phyloP scores from a whole-genome alignment of 208 protist genomes.

The Porcisia hertigi region DNA sequence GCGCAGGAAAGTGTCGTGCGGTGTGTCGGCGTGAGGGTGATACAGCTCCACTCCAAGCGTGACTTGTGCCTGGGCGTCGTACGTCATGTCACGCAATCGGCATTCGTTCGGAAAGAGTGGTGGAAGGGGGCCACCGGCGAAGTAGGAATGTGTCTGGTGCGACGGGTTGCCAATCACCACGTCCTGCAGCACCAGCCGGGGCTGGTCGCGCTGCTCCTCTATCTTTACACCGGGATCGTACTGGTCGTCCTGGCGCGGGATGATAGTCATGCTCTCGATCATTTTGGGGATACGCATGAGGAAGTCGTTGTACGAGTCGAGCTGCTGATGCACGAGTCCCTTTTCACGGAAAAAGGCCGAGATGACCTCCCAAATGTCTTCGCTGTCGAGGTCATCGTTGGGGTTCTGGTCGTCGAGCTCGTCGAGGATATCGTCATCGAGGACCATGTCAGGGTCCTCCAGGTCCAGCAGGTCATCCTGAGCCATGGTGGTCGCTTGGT shows the following conservation, averaged over 20 bases:
- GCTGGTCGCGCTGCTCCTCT: slow-evolving; percentile 68
- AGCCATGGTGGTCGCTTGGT: not conserved
- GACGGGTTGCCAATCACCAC: slow-evolving; percentile 85
- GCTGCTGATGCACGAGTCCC: slow-evolving; percentile 98
- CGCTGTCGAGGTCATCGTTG: slow-evolving; percentile 79
- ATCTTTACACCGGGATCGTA: slow-evolving; percentile 60
- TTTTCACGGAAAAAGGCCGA: slow-evolving; percentile 98
- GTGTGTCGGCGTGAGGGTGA: slow-evolving; percentile 46
- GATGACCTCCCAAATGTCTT: slow-evolving; percentile 98
- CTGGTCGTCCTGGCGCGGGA: slow-evolving; percentile 80
- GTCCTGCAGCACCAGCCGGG: slow-evolving; percentile 73
- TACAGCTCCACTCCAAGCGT: slow-evolving; percentile 59
- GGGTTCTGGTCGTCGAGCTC: slow-evolving; percentile 32
- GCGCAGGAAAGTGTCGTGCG: slow-evolving; percentile 43
- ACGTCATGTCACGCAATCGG: slow-evolving; percentile 96
- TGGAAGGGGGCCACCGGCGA: slow-evolving; percentile 52
- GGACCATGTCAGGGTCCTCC: slow-evolving; percentile 74
- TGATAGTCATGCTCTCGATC: slow-evolving; percentile 71
- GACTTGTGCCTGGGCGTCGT: slow-evolving; percentile 70
- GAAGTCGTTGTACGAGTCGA: slow-evolving; percentile 99
- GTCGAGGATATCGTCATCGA: slow-evolving; percentile 58
- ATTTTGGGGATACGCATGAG: slow-evolving; percentile 85
- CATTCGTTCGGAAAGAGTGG: slow-evolving; percentile 96
- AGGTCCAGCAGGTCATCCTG: slow-evolving; percentile 34
- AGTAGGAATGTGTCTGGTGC: slow-evolving; percentile 55